Evolutionary conservation across 148 eudicot genomes (phyloP).

Genomic region (Heliosperma pusillum): DNA sequence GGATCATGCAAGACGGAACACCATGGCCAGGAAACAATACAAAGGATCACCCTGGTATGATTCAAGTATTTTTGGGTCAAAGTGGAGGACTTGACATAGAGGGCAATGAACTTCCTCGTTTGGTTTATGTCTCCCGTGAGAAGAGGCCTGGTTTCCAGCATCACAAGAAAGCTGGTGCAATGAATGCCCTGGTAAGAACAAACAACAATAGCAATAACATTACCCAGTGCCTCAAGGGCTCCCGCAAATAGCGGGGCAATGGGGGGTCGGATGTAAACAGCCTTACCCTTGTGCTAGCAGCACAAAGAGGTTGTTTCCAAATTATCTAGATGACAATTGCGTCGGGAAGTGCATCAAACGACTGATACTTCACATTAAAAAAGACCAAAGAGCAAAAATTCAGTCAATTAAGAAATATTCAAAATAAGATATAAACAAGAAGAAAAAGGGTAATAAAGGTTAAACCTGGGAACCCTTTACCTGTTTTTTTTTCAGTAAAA

Average conservation of each 20-base stretch:
- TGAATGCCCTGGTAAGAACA: constrained; percentile 91
- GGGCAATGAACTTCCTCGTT: constrained; percentile 97
- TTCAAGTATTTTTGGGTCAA: constrained; percentile 94
- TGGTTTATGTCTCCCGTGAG: constrained; percentile 97
- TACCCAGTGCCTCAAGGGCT: no score
- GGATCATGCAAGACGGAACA: constrained; percentile 99
- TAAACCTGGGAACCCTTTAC: not conserved
- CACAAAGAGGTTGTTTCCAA: no score
- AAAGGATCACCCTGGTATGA: constrained; percentile 97
- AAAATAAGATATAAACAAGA: not conserved
- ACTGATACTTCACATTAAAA: no score
- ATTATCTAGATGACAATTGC: no score
- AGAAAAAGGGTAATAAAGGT: not conserved
- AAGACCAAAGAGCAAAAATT: not conserved
- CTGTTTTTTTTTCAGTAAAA: not conserved
- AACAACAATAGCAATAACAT: not conserved
- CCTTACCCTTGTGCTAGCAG: no score
- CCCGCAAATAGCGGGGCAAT: no score
- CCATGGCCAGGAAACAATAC: constrained; percentile 99
- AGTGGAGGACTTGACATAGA: constrained; percentile 92
- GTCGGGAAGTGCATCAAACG: no score
- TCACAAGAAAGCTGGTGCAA: constrained; percentile 99
- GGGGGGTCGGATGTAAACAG: no score
- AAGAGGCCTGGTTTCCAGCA: constrained; percentile 99
- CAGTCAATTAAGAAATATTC: not conserved